Evolutionary conservation across 805 yeast species (phyloP).

Genomic region (Cyberlindnera amylophila): DNA sequence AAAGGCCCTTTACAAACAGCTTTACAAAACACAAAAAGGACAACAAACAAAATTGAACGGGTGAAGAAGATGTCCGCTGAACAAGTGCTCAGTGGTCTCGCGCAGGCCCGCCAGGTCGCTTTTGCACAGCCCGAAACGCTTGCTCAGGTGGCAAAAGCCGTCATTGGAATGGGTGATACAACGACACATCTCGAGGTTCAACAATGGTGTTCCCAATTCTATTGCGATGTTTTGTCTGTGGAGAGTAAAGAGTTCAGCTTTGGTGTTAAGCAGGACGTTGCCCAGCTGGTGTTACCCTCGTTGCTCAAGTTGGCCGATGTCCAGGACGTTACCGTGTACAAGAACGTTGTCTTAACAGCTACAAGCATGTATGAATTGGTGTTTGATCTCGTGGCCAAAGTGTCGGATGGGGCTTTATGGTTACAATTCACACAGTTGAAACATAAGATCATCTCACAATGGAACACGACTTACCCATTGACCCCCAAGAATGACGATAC

Average conservation of each 20-base stretch:
- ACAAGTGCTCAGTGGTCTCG: slow-evolving; percentile 9
- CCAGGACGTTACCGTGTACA: slow-evolving; percentile 31
- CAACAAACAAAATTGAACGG: no score
- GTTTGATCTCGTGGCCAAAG: slow-evolving; percentile 42
- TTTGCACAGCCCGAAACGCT: slow-evolving; percentile 16
- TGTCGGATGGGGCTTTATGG: slow-evolving; percentile 48
- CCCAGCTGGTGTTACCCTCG: slow-evolving; percentile 10
- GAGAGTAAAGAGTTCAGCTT: slow-evolving; percentile 11
- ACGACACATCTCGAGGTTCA: slow-evolving; percentile 17
- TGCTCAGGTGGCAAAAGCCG: slow-evolving; percentile 15
- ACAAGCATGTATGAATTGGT: slow-evolving; percentile 43
- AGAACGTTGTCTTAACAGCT: slow-evolving; percentile 37
- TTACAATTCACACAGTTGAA: slow-evolving; percentile 51
- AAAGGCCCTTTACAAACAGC: no score
- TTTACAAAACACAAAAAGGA: neutral
- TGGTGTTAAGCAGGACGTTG: slow-evolving; percentile 19
- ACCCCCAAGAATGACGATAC: slow-evolving; percentile 27
- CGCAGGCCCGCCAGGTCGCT: slow-evolving; percentile 19
- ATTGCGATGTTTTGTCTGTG: slow-evolving; percentile 20
- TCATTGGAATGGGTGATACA: slow-evolving; percentile 16
- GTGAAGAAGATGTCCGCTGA: slow-evolving; percentile 12
- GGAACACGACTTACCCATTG: slow-evolving; percentile 56
- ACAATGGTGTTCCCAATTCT: slow-evolving; percentile 26
- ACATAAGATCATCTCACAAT: slow-evolving; percentile 52
- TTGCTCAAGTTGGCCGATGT: slow-evolving; percentile 15